These are phyloP conservation scores for Striga asiatica DNA, from an alignment of 257 asterid species.

Conservation along the genomic window DNA sequence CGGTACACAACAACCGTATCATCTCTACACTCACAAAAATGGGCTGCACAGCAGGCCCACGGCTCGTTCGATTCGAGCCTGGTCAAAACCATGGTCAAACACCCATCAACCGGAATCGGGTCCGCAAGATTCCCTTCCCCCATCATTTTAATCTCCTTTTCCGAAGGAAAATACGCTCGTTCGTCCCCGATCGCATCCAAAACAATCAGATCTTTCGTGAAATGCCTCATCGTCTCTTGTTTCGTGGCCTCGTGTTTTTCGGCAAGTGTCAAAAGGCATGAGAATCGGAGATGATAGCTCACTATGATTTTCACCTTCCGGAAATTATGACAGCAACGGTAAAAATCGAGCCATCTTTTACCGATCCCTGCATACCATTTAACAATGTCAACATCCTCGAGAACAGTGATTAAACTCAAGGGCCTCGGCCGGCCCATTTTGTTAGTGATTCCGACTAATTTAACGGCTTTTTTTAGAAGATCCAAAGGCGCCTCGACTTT, in stretches of 20 bases:
- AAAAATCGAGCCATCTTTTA: conserved; percentile 79
- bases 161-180: conserved; percentile 58
- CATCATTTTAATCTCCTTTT: conserved; percentile 70
- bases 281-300: conserved; percentile 73
- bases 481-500: conserved; percentile 82
- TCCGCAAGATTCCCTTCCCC: conserved; percentile 59
- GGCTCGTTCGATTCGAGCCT: conserved; percentile 69
- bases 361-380: conserved; percentile 95
- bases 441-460: conserved; percentile 61
- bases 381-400: conserved; percentile 72
- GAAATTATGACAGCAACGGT: conserved; percentile 81
- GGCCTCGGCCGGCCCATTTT: conserved; percentile 97
- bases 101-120: conserved; percentile 71
- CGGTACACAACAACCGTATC: conserved; percentile 46
- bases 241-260: conserved; percentile 89
- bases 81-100: conserved; percentile 44
- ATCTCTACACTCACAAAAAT: conserved; percentile 46
- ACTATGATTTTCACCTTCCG: conserved; percentile 49
- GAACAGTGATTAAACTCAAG: conserved; percentile 54
- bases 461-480: conserved; percentile 48
- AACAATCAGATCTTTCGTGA: conserved; percentile 66
- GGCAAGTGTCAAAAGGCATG: conserved; percentile 74
- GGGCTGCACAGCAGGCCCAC: conserved; percentile 46
- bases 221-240: conserved; percentile 59
- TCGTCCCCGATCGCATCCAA: conserved; percentile 25